Evolutionary conservation across 2,329 filamentous ascomycete species (phyloP).

Genomic region (Grosmannia serpens): DNA sequence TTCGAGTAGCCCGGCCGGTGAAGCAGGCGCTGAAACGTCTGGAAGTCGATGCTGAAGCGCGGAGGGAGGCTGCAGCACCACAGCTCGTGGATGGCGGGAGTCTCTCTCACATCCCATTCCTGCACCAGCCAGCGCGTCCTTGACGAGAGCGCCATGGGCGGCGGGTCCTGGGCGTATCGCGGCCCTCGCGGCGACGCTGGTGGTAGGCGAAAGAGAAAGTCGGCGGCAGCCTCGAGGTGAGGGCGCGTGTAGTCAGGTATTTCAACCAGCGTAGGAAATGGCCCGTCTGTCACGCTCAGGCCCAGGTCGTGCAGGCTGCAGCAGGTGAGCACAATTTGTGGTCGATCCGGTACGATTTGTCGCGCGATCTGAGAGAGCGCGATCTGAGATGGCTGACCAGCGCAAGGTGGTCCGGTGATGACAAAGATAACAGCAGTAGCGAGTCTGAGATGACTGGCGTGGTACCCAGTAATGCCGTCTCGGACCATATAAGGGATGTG

Average conservation of each 20-base stretch:
- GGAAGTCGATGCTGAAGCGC: slow-evolving; percentile 32
- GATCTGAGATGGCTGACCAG: slow-evolving; percentile 39
- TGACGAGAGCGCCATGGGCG: slow-evolving; percentile 18
- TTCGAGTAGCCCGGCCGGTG: slow-evolving; percentile 43
- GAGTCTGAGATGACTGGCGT: slow-evolving; percentile 50
- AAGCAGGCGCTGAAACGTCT: slow-evolving; percentile 33
- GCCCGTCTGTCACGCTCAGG: slow-evolving; percentile 10
- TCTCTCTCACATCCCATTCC: slow-evolving; percentile 28
- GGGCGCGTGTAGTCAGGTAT: slow-evolving; percentile 33
- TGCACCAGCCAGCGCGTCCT: slow-evolving; percentile 30
- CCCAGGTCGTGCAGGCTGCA: slow-evolving; percentile 30
- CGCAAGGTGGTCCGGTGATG: slow-evolving; percentile 35
- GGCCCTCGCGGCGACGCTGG: neutral
- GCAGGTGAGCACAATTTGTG: slow-evolving; percentile 41
- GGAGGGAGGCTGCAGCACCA: slow-evolving; percentile 34
- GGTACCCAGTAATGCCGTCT: slow-evolving; percentile 50
- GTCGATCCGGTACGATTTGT: slow-evolving; percentile 21
- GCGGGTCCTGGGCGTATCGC: slow-evolving; percentile 6
- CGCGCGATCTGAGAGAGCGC: slow-evolving; percentile 26
- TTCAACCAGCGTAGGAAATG: slow-evolving; percentile 40
- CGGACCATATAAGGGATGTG: slow-evolving; percentile 61
- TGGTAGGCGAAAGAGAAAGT: slow-evolving; percentile 31
- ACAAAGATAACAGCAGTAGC: slow-evolving; percentile 52
- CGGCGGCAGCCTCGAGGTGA: slow-evolving; percentile 38
- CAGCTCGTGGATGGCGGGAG: slow-evolving; percentile 29